phyloP scores from a whole-genome alignment of 306 rosid species.

The Quercus suber region DNA sequence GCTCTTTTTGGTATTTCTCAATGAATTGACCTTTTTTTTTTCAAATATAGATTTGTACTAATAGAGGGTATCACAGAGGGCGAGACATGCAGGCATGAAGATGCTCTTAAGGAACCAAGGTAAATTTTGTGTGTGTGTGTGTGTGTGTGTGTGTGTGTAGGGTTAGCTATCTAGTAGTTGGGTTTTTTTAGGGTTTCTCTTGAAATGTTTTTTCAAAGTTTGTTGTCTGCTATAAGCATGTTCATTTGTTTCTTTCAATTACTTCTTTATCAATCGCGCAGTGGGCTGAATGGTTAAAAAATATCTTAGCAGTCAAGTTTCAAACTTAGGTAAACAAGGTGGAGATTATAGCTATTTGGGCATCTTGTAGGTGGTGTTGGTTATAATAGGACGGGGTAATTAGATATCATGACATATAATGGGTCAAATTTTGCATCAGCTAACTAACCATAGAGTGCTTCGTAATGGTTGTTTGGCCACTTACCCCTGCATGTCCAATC shows the following conservation, averaged over 20 bases:
- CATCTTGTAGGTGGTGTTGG: neutral
- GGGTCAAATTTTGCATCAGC: neutral
- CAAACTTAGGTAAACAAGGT: neutral
- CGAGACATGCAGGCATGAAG: conserved; percentile 42
- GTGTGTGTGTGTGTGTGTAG: neutral
- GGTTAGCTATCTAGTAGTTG: neutral
- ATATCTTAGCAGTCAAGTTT: neutral
- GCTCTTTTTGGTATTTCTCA: neutral
- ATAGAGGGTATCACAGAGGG: neutral
- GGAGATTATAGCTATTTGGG: neutral
- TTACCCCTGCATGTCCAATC: neutral
- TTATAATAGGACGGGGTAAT: neutral
- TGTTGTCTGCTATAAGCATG: neutral
- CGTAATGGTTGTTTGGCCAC: neutral
- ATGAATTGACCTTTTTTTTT: neutral
- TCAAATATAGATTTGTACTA: neutral
- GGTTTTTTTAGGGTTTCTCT: neutral
- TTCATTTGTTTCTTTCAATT: neutral
- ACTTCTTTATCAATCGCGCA: neutral
- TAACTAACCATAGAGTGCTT: neutral
- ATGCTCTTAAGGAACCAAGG: conserved; percentile 50
- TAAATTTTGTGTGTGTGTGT: conserved; percentile 10
- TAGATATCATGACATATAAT: neutral
- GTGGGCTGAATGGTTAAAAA: neutral
- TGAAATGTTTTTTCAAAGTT: neutral